A percentile compares a stretch with the other conserved stretches of the same genome.
Evolutionary conservation across 108 stramenopile species (phyloP).

Genomic region (Nitzschia sp.): DNA sequence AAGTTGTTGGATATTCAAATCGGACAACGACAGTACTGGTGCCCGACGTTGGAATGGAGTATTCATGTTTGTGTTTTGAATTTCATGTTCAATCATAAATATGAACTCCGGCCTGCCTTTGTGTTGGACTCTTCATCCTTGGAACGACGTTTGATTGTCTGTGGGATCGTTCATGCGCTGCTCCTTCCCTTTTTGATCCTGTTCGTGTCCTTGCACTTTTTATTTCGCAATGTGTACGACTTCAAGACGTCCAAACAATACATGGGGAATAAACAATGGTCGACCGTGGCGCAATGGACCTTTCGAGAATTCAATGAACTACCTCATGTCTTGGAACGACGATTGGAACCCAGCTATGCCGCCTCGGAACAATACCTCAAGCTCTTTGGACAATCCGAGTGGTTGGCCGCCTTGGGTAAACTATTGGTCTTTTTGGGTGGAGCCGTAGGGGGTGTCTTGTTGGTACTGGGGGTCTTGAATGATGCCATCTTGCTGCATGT

Average conservation of each 20-base stretch:
- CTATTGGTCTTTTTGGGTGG: constrained; percentile 92
- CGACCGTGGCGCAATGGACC: constrained; percentile 78
- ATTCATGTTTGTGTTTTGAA: constrained; percentile 91
- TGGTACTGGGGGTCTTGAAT: constrained; percentile 85
- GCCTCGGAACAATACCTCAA: constrained; percentile 84
- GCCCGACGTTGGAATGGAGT: constrained; percentile 61
- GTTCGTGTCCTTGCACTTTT: constrained; percentile 92
- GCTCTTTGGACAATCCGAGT: constrained; percentile 82
- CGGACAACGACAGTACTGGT: constrained; percentile 29
- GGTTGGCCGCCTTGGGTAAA: constrained; percentile 69
- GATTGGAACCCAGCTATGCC: constrained; percentile 82
- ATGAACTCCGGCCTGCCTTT: constrained; percentile 86
- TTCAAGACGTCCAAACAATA: constrained; percentile 80
- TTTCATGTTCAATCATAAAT: constrained; percentile 97
- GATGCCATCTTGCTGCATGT: constrained; percentile 94
- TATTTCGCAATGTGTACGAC: constrained; percentile 93
- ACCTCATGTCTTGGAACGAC: constrained; percentile 87
- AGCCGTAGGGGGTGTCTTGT: constrained; percentile 87
- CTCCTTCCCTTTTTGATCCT: constrained; percentile 93
- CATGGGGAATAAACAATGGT: constrained; percentile 95
- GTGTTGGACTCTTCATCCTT: constrained; percentile 77
- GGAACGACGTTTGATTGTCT: constrained; percentile 72
- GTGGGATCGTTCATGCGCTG: constrained; percentile 87
- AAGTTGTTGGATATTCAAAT: constrained; percentile 77
- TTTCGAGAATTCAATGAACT: constrained; percentile 98